Conservation (phyloP, 2,329 filamentous ascomycete genomes). For the Botryotinia globosa region DNA sequence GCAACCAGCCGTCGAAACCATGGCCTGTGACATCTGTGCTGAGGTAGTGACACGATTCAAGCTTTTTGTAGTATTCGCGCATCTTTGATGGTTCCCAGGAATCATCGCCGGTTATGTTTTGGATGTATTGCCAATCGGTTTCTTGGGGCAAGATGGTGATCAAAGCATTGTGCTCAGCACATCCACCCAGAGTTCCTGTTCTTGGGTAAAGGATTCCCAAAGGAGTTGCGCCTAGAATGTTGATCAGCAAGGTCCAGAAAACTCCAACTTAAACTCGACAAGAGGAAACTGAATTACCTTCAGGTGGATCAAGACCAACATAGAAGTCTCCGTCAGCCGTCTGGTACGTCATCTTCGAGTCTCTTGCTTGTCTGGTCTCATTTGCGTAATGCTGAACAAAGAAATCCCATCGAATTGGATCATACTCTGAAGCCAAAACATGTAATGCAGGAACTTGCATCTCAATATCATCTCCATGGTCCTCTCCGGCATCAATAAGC, state of each 20-base stretch:
- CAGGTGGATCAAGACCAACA: constrained; percentile 32
- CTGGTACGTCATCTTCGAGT: constrained; percentile 39
- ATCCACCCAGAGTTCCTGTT: constrained; percentile 38
- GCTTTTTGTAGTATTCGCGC: constrained; percentile 42
- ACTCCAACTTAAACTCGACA: neutral
- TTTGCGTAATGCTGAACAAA: constrained; percentile 31
- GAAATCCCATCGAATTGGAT: constrained; percentile 48
- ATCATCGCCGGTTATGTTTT: constrained; percentile 30
- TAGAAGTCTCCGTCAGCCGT: constrained; percentile 34
- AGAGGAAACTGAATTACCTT: neutral
- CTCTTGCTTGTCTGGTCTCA: constrained; percentile 21
- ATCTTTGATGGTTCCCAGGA: constrained; percentile 40
- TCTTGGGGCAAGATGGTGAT: constrained; percentile 27
- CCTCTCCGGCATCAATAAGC: constrained; percentile 53
- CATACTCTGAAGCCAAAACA: constrained; percentile 47
- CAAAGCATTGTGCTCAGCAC: constrained; percentile 31
- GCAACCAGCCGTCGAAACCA: constrained; percentile 37
- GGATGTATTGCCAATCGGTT: constrained; percentile 32
- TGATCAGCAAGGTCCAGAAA: neutral
- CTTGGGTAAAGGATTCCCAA: constrained; percentile 38
- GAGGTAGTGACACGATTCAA: constrained; percentile 47
- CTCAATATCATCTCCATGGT: constrained; percentile 46
- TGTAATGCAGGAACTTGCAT: constrained; percentile 46
- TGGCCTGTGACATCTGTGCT: constrained; percentile 37
- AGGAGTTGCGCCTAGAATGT: constrained; percentile 22